Evolutionary conservation across 2,329 filamentous ascomycete genomes (phyloP).

Genomic region (Tympanopsis confertula): DNA sequence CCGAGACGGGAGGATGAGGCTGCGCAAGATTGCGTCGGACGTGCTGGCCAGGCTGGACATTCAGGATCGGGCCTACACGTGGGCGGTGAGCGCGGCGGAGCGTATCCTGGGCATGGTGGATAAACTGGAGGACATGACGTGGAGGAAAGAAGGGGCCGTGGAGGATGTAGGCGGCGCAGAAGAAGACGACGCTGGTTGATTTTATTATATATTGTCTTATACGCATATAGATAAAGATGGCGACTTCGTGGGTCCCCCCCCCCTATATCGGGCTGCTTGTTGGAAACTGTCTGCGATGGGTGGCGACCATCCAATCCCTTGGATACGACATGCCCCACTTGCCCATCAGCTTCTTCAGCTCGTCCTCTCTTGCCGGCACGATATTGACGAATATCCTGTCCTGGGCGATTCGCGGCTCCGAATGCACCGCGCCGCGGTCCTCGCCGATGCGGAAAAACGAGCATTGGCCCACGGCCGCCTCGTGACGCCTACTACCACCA

Average conservation of each 20-base stretch:
- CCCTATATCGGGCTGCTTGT: too few relatives aligned
- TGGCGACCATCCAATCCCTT: conserved; percentile 18
- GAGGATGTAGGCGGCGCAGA: not conserved
- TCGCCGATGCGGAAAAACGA: conserved; percentile 28
- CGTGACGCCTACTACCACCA: conserved; percentile 5
- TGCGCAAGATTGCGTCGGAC: too few relatives aligned
- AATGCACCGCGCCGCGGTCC: conserved; percentile 27
- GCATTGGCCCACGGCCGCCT: conserved; percentile 16
- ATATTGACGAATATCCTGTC: conserved; percentile 24
- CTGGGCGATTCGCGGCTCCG: conserved; percentile 22
- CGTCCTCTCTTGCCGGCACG: conserved; percentile 19
- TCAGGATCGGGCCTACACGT: not conserved
- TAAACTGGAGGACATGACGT: not conserved
- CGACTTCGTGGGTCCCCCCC: too few relatives aligned
- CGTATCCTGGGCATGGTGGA: not conserved
- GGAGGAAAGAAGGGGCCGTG: not conserved
- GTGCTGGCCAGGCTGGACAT: not conserved
- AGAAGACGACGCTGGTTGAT: too few relatives aligned
- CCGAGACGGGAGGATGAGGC: too few relatives aligned
- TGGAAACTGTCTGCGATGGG: too few relatives aligned
- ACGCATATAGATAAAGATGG: too few relatives aligned
- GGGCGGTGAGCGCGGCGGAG: not conserved
- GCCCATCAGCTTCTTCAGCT: conserved; percentile 15
- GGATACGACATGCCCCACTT: conserved; percentile 27
- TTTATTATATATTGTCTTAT: too few relatives aligned